Percentiles rank a stretch among this genome's conserved stretches.
phyloP scores from a whole-genome alignment of 129 eudicot species.

The Saussurea involucrata region DNA sequence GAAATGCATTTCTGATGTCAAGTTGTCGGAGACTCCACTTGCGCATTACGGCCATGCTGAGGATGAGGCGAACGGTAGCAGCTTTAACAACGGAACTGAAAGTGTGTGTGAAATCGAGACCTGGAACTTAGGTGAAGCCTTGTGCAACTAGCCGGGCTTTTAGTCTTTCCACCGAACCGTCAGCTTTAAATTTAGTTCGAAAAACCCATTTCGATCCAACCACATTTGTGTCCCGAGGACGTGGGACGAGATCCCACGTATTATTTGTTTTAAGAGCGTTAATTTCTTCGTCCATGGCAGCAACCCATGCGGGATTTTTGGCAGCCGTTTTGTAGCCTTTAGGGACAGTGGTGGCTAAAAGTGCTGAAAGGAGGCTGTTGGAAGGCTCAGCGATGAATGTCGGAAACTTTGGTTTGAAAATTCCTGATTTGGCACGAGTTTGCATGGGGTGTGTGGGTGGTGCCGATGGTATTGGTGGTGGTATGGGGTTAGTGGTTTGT shows the following conservation, averaged over 20 bases:
- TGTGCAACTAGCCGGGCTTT: background rate
- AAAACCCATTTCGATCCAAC: background rate
- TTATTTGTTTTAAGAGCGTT: background rate
- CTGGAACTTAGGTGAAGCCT: background rate
- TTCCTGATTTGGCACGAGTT: background rate
- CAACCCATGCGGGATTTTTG: background rate
- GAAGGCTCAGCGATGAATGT: background rate
- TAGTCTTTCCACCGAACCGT: background rate
- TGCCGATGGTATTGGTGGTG: too few relatives aligned
- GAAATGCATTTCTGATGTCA: background rate
- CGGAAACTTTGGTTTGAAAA: background rate
- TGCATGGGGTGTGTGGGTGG: background rate
- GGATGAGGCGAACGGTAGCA: background rate
- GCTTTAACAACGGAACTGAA: background rate
- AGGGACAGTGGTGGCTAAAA: background rate
- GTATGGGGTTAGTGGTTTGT: too few relatives aligned
- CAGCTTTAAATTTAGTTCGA: background rate
- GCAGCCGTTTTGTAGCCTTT: background rate
- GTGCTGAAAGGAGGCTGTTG: background rate
- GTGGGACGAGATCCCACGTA: background rate
- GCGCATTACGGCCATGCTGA: background rate
- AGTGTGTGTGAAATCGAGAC: background rate
- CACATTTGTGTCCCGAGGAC: background rate
- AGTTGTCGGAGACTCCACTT: background rate
- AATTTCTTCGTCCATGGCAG: background rate